Evolutionary conservation across 1,284 basidiomycete genomes (phyloP).

Genomic region (Ceratobasidium sp.): DNA sequence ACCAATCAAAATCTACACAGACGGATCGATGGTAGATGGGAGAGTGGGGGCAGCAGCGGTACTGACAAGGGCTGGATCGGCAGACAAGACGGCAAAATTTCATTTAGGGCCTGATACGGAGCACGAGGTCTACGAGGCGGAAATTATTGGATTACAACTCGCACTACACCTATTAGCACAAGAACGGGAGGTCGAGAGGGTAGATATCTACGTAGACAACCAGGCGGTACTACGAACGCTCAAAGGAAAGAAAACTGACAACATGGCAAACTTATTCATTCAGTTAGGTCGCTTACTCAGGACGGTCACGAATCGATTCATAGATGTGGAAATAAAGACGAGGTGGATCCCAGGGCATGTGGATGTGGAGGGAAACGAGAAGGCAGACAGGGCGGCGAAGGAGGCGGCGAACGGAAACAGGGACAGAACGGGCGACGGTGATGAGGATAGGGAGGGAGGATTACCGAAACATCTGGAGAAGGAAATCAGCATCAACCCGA

Average conservation of each 20-base stretch:
- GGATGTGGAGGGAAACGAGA: constrained; percentile 1
- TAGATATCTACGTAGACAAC: constrained; percentile 11
- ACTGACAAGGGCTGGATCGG: background rate
- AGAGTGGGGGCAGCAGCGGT: constrained; percentile 3
- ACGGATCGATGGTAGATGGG: background rate
- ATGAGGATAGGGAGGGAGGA: too few relatives aligned
- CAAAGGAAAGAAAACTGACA: background rate
- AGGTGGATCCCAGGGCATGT: constrained; percentile 2
- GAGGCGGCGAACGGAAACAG: background rate
- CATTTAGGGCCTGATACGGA: background rate
- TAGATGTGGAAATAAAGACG: background rate
- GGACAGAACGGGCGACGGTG: background rate
- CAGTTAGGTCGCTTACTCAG: background rate
- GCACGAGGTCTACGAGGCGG: constrained; percentile 38
- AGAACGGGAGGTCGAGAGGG: background rate
- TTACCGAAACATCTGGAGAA: background rate
- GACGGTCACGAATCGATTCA: background rate
- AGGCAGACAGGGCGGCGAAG: background rate
- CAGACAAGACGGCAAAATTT: background rate
- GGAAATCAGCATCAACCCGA: background rate
- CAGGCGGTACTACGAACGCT: constrained; percentile 23
- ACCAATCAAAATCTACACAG: background rate
- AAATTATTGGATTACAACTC: constrained; percentile 8
- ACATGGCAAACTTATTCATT: background rate
- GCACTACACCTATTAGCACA: constrained; percentile 14